phyloP scores from a whole-genome alignment of 345 rosid genomes.

The Melaleuca quinquenervia region DNA sequence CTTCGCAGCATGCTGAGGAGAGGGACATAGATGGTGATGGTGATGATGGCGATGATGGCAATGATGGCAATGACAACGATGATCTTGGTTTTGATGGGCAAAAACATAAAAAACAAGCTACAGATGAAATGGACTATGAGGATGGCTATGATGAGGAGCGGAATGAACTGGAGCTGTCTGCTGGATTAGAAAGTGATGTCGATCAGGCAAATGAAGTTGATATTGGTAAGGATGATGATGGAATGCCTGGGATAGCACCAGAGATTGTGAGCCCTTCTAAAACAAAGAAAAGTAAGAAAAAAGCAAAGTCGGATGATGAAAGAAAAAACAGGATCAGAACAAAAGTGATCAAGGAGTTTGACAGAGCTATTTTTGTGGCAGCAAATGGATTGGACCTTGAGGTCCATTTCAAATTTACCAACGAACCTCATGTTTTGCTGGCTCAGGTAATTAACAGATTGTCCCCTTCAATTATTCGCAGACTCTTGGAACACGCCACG shows the following conservation, averaged over 20 bases:
- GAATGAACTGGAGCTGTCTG: conserved; percentile 9
- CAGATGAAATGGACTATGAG: conserved; percentile 76
- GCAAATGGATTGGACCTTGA: conserved; percentile 41
- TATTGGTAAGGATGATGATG: not conserved
- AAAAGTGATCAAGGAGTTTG: conserved; percentile 9
- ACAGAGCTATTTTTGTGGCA: conserved; percentile 37
- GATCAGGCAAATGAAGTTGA: conserved; percentile 21
- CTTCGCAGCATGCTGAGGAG: conserved; percentile 14
- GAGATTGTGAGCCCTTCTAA: not conserved
- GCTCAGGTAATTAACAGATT: conserved; percentile 54
- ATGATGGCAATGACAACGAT: conserved; percentile 42
- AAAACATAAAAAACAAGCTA: conserved; percentile 40
- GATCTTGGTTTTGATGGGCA: conserved; percentile 84
- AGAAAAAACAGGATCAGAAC: conserved; percentile 17
- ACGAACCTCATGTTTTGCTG: conserved; percentile 77
- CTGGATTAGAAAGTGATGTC: conserved; percentile 23
- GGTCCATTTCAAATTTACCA: conserved; percentile 55
- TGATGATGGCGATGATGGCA: conserved; percentile 21
- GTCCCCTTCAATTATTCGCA: not conserved
- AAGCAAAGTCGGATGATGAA: conserved; percentile 12
- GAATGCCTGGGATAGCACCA: not conserved
- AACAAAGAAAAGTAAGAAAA: conserved; percentile 16
- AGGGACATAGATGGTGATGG: conserved; percentile 28
- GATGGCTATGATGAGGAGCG: conserved; percentile 44
- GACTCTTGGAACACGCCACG: not conserved